Evolutionary conservation across 1,284 basidiomycete genomes (phyloP), one percentile per base, ranked within the genome.

Genomic region (Kwoniella shivajii): DNA sequence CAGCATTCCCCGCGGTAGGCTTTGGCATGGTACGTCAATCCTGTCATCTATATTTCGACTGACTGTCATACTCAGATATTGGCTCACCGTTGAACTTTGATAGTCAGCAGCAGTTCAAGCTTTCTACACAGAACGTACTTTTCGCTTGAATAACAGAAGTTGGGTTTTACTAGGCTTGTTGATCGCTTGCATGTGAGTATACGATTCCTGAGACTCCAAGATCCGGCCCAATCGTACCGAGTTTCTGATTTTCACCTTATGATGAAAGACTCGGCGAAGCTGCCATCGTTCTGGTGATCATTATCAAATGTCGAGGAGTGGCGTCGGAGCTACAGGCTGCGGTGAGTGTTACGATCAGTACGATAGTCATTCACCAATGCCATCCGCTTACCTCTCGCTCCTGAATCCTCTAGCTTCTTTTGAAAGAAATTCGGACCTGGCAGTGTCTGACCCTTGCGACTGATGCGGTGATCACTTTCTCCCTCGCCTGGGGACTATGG

Each of bases 401-500:
- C n/a, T n/a, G n/a, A n/a, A n/a, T n/a, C n/a, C n/a, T 11, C 16
- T 42, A 51, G 49, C 33, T 39, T 18, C 26, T 50, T 39, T 30
- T 18, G 24, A 42, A 7, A 34, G 36, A 50, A 16, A 24, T 30
- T 37, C 10, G 30, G 22, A 5, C 39, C 30, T 45, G 41, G 56
- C 52, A 45, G 30, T 46, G 22, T 34, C 41, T 47, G 14, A 56
- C 39, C 14, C 51, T 62, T 44, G 50, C 49, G 3, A 41, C 47
- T 22, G 61, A 63, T 44, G 18, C 56, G 22, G 4, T 60, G 16
- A 56, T 63, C 26, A 60, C 58, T 1, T n/a, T 27, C 4, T 30
- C 46, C 18, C 55, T 67, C 33, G 56, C 59, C 9, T 65, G 55
- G 54, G 68, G 68, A 27, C 56, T 70, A 9, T 52, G 53, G 38